phyloP scores from a whole-genome alignment of 2,329 filamentous ascomycete species.

The Paecilomyces fulvus region DNA sequence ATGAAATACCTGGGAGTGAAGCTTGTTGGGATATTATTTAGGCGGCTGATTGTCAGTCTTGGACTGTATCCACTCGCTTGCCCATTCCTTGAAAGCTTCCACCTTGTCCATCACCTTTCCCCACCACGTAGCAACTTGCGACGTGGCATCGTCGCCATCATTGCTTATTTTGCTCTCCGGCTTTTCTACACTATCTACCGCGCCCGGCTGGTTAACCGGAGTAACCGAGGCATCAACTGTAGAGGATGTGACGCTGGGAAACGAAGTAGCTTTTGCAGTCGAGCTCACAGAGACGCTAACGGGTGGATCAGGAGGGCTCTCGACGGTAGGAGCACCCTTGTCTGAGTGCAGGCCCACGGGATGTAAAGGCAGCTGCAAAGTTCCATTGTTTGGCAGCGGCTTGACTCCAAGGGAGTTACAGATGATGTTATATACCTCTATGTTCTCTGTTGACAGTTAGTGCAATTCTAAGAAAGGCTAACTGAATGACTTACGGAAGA shows the following conservation, averaged over 20 bases:
- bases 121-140: constrained; percentile 20
- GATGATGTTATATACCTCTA: constrained; percentile 87
- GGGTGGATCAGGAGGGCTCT: constrained; percentile 26
- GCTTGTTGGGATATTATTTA: not conserved
- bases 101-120: constrained; percentile 24
- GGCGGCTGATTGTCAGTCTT: constrained; percentile 19
- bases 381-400: constrained; percentile 79
- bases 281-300: constrained; percentile 4
- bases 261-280: not conserved
- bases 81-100: constrained; percentile 29
- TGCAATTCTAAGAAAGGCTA: not conserved
- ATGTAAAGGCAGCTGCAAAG: constrained; percentile 48
- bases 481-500: constrained; percentile 63
- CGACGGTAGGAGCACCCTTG: constrained; percentile 20
- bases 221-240: constrained; percentile 2
- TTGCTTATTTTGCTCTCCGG: constrained; percentile 7
- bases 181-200: constrained; percentile 3
- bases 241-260: not conserved
- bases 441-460: constrained; percentile 59
- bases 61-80: constrained; percentile 20
- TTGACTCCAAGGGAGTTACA: constrained; percentile 74
- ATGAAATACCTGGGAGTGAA: not conserved
- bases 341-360: constrained; percentile 39
- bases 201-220: constrained; percentile 3
- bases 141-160: constrained; percentile 5